A percentile compares a stretch with the other conserved stretches of the same genome.
Conservation (phyloP, 2,329 filamentous ascomycete genomes). For the Monilinia fructicola region DNA sequence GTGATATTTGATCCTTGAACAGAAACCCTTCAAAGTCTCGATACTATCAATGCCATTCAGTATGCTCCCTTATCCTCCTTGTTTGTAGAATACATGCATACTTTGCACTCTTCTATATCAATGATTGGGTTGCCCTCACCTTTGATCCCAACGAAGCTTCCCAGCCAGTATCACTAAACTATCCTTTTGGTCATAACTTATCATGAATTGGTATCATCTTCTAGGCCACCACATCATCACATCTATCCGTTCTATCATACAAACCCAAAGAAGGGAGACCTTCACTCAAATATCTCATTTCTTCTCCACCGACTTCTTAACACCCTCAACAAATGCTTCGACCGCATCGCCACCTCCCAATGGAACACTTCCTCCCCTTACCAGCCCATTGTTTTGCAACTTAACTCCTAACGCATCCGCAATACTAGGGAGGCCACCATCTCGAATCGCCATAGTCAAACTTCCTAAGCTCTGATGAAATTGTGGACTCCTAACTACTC, state of each 20-base stretch:
- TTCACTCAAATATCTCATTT: constrained; percentile 28
- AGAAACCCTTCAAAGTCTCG: too few relatives aligned
- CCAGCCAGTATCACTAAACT: constrained; percentile 17
- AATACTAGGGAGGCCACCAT: constrained; percentile 87
- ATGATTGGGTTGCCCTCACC: not conserved
- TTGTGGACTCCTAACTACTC: constrained; percentile 84
- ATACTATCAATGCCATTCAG: too few relatives aligned
- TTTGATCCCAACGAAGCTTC: not conserved
- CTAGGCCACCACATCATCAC: not conserved
- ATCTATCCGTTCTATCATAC: constrained; percentile 14
- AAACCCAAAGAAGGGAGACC: not conserved
- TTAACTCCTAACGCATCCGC: constrained; percentile 80
- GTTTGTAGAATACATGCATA: not conserved
- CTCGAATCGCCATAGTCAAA: constrained; percentile 81
- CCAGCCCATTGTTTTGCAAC: constrained; percentile 80
- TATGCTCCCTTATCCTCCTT: too few relatives aligned
- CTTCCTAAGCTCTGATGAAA: constrained; percentile 84
- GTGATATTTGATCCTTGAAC: too few relatives aligned
- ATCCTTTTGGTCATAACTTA: constrained; percentile 21
- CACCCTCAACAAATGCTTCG: constrained; percentile 85
- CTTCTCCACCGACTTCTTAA: constrained; percentile 75
- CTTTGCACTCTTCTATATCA: not conserved
- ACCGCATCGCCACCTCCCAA: constrained; percentile 86
- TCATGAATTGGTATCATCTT: constrained; percentile 16
- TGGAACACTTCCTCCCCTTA: constrained; percentile 76